A percentile compares a stretch with the other conserved stretches of the same genome.
Conservation (phyloP, 805 yeast species). For the Schwanniomyces polymorphus region DNA sequence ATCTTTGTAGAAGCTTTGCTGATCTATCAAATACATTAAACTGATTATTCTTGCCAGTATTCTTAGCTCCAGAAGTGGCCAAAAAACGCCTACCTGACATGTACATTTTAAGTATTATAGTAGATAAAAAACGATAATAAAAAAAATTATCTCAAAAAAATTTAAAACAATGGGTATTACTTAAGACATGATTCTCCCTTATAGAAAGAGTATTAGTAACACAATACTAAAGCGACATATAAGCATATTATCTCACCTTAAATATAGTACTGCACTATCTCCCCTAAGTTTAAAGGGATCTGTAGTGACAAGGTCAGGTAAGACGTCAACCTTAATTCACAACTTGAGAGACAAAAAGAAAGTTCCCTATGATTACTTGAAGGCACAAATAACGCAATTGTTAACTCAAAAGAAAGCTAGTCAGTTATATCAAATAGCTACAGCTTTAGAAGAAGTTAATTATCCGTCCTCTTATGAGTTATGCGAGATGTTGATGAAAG, state of each 20-base stretch:
- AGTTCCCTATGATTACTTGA: neutral
- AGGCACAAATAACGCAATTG: neutral
- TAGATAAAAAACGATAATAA: neutral
- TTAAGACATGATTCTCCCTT: neutral
- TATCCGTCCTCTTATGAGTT: neutral
- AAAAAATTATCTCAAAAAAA: neutral
- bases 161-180: no score
- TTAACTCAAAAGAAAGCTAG: neutral
- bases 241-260: neutral
- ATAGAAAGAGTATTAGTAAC: neutral
- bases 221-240: neutral
- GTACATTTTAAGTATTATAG: conserved; percentile 2
- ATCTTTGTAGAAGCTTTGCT: conserved; percentile 62
- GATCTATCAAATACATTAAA: conserved; percentile 57
- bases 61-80: conserved; percentile 24
- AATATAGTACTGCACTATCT: neutral
- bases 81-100: conserved; percentile 12
- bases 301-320: neutral
- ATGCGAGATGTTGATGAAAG: conserved; percentile 2
- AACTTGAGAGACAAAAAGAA: neutral
- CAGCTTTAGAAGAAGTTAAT: neutral
- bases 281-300: neutral
- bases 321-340: neutral
- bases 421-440: conserved; percentile 3
- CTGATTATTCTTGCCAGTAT: conserved; percentile 15